Conservation (phyloP, 176 grass and related monocot genomes). For the Dendrocalamus sinicus region DNA sequence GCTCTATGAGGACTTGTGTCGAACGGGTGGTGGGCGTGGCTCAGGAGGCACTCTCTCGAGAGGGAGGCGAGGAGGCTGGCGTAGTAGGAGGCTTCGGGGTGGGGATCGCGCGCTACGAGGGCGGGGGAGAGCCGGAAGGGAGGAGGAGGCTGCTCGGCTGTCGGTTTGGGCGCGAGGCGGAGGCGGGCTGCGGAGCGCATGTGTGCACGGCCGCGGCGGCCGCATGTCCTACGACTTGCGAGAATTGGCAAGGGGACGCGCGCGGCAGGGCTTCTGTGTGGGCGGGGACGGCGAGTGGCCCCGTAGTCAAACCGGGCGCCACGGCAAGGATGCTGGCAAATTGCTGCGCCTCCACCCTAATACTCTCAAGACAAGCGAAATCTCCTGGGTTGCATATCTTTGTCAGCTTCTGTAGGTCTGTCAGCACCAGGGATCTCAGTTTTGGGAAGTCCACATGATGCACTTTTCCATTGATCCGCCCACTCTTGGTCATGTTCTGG, state of each 20-base stretch:
- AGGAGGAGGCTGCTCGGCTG: not conserved
- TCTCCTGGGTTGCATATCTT: slow-evolving; percentile 57
- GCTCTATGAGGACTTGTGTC: slow-evolving; percentile 29
- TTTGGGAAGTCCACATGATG: slow-evolving; percentile 44
- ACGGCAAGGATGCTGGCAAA: too few relatives aligned
- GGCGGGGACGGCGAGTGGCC: too few relatives aligned
- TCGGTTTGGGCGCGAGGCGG: slow-evolving; percentile 7
- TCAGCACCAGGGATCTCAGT: slow-evolving; percentile 59
- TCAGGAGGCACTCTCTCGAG: slow-evolving; percentile 28
- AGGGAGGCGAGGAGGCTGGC: slow-evolving; percentile 42
- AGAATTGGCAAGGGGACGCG: not conserved
- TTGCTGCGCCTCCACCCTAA: slow-evolving; percentile 46
- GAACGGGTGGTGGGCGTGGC: slow-evolving; percentile 39
- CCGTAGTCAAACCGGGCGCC: too few relatives aligned
- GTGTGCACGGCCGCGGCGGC: slow-evolving; percentile 19
- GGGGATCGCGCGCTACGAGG: not conserved
- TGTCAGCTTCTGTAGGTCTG: slow-evolving; percentile 48
- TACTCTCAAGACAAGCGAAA: slow-evolving; percentile 64
- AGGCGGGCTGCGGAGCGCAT: slow-evolving; percentile 37
- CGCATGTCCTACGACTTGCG: not conserved
- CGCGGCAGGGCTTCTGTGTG: too few relatives aligned
- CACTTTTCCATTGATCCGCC: slow-evolving; percentile 14
- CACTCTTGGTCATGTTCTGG: slow-evolving; percentile 3
- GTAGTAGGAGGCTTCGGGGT: slow-evolving; percentile 31
- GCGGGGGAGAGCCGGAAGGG: not conserved